phyloP scores from a whole-genome alignment of 768 basidiomycete species.

The Trametes sanguinea region DNA sequence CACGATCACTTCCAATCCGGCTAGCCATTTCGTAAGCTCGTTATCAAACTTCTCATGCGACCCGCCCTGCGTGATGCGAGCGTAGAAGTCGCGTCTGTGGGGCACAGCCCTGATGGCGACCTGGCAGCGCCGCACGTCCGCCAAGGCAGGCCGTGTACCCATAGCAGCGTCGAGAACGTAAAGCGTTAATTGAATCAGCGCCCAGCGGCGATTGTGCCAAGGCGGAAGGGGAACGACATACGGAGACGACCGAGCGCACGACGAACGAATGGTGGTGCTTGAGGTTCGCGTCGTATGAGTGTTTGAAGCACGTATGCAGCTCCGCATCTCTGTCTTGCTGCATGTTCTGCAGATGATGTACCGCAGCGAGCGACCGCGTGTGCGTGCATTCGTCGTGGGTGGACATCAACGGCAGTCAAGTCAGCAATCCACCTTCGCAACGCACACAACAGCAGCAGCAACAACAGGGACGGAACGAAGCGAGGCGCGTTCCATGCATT shows the following conservation, averaged over 20 bases:
- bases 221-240: conserved; percentile 44
- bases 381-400: background rate
- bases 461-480: no score
- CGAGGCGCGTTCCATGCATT: conserved; percentile 6
- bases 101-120: conserved; percentile 55
- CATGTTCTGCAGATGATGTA: conserved; percentile 46
- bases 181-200: background rate
- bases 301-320: conserved; percentile 67
- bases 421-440: conserved; percentile 2
- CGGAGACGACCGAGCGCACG: conserved; percentile 63
- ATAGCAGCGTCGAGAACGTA: background rate
- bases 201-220: background rate
- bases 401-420: background rate
- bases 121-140: conserved; percentile 23
- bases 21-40: conserved; percentile 62
- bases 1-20: conserved; percentile 55
- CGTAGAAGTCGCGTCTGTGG: conserved; percentile 61
- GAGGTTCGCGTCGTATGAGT: conserved; percentile 69
- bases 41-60: conserved; percentile 53
- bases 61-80: conserved; percentile 59
- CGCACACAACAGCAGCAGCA: background rate
- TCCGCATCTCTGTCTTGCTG: conserved; percentile 55
- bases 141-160: conserved; percentile 5
- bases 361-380: background rate
- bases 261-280: conserved; percentile 67